Evolutionary conservation across 495 filamentous ascomycete species (phyloP), one percentile per base, ranked within the genome.

Genomic region (Penicillium salamii): DNA sequence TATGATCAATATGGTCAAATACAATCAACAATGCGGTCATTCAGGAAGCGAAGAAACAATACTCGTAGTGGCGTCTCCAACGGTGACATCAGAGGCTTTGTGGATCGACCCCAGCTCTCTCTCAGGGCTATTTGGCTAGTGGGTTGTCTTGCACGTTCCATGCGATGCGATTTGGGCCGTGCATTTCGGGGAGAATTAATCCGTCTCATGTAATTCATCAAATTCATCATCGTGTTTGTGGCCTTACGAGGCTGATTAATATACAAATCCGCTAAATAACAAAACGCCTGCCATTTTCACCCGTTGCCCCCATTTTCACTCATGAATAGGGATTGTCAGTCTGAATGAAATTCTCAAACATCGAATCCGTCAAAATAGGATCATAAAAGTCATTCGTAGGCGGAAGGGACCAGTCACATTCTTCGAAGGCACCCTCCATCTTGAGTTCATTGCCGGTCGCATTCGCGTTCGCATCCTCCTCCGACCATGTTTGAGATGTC

Each of bases 311-410:
- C 11, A 2, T 19, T 1, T 8, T n/a, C 34, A 17, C n/a, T 33
- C 35, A 48, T 3, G 46, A 14, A 23, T 38, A 46, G 9, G 41
- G 40, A n/a, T 42, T 46, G 11, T 52, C 49, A 0, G 37, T 24
- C 37, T 60, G 33, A 14, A 60, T 42, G 6, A 57, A 60, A 12
- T 44, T 50, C 1, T 57, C 57, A 21, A 60, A 60, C 19, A 60
- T 28, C 13, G 40, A 28, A 14, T 60, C 57, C 3, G 39, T 40
- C 18, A 24, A 46, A 14, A 26, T 42, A 29, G 46, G 26, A 11
- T 46, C 49, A 13, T n/a, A 35, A n/a, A 39, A 8, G 8, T 40
- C 36, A 11, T 40, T 17, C 21, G 46, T 17, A 14, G 46, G 46
- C 14, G 40, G 23, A 11, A 17, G 7, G 17, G 36, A 23, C 46